phyloP scores from a whole-genome alignment of 257 asterid genomes.

The Ligustrum vulgare region DNA sequence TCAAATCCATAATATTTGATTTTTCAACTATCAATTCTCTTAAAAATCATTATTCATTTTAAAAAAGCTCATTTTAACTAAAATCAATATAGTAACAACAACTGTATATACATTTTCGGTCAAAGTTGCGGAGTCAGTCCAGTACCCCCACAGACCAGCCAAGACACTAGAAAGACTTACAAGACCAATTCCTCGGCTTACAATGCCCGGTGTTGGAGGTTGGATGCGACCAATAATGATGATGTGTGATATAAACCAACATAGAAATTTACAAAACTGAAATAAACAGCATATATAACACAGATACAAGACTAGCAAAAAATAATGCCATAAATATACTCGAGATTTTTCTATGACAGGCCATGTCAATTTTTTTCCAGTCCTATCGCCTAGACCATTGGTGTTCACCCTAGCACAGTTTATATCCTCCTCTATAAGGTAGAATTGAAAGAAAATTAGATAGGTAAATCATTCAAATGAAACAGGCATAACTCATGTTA shows the following conservation, averaged over 20 bases:
- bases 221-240: conserved; percentile 86
- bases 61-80: no score
- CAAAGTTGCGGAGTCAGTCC: conserved; percentile 89
- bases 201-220: conserved; percentile 92
- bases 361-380: not conserved
- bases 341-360: not conserved
- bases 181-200: conserved; percentile 97
- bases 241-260: conserved; percentile 98
- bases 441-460: not conserved
- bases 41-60: no score
- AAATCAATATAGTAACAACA: no score
- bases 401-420: not conserved
- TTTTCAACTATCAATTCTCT: no score
- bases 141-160: conserved; percentile 98
- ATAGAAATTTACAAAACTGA: conserved; percentile 35
- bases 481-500: not conserved
- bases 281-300: conserved; percentile 2
- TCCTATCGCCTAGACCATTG: not conserved
- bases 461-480: not conserved
- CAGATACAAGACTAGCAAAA: not conserved
- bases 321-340: not conserved
- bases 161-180: conserved; percentile 94
- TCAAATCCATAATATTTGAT: no score
- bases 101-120: conserved; percentile 98
- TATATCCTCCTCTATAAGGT: not conserved